phyloP scores from a whole-genome alignment of 169 alveolate species.

The Eimeria praecox region DNA sequence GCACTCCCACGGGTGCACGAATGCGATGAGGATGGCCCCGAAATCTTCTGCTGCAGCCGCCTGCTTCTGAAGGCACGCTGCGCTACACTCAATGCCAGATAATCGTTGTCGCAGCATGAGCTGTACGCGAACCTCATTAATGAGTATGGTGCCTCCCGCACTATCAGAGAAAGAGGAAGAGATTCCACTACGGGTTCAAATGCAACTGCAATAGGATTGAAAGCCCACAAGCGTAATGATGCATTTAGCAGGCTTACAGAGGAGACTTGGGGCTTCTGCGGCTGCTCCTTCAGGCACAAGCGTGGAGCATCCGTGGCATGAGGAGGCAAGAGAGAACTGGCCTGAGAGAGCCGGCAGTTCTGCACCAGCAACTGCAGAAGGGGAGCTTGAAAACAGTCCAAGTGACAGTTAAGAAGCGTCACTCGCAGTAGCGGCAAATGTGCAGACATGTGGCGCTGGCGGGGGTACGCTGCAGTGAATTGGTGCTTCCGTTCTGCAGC shows the following conservation, averaged over 20 bases:
- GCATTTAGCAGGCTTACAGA: slow-evolving; percentile 10
- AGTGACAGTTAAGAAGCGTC: slow-evolving; percentile 70
- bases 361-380: slow-evolving; percentile 54
- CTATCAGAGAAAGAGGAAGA: slow-evolving; percentile 22
- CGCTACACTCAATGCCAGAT: not conserved
- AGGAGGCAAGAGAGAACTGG: slow-evolving; percentile 29
- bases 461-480: not conserved
- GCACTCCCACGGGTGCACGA: not conserved
- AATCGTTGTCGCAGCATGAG: slow-evolving; percentile 39
- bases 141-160: slow-evolving; percentile 71
- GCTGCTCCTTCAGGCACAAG: slow-evolving; percentile 30
- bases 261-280: slow-evolving; percentile 6
- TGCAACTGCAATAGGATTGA: slow-evolving; percentile 79
- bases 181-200: slow-evolving; percentile 79
- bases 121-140: slow-evolving; percentile 48
- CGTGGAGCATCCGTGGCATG: not conserved
- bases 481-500: not conserved
- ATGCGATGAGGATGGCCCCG: not conserved
- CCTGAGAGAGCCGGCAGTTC: slow-evolving; percentile 39
- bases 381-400: slow-evolving; percentile 77
- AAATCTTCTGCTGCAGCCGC: not conserved
- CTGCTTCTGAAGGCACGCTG: not conserved
- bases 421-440: slow-evolving; percentile 50
- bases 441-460: slow-evolving; percentile 43
- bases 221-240: slow-evolving; percentile 70